Evolutionary conservation across 257 asterid genomes (phyloP).

Genomic region (Echites panduratus): DNA sequence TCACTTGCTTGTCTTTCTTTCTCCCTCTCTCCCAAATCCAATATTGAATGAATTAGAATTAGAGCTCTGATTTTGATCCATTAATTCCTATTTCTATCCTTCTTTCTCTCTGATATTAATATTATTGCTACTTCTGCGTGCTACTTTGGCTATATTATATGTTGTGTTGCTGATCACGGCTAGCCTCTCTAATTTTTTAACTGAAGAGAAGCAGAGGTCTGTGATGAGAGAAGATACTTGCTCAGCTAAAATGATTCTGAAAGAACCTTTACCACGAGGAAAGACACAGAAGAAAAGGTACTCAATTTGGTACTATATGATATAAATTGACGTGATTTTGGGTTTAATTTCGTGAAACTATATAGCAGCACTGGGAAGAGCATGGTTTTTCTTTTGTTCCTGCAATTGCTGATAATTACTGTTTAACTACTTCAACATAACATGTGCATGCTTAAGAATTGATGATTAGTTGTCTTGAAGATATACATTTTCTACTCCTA

Average conservation of each 20-base stretch:
- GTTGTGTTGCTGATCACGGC: too few species aligned
- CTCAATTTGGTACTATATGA: not conserved
- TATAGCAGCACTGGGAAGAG: not conserved
- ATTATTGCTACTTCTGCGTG: constrained; percentile 1
- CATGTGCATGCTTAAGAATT: not conserved
- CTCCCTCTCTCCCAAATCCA: constrained; percentile 4
- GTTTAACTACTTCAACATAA: not conserved
- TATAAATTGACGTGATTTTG: not conserved
- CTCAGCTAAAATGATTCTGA: constrained; percentile 15
- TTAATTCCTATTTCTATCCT: not conserved
- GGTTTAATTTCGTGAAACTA: not conserved
- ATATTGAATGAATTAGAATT: not conserved
- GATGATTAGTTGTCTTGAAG: not conserved
- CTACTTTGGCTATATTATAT: not conserved
- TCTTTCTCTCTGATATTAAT: constrained; percentile 20
- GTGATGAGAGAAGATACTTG: constrained; percentile 27
- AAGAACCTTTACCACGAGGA: constrained; percentile 12
- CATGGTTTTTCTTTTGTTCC: not conserved
- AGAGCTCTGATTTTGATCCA: not conserved
- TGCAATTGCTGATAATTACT: too few species aligned
- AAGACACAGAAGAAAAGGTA: constrained; percentile 54
- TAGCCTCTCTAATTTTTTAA: too few species aligned
- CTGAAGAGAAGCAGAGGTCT: not conserved
- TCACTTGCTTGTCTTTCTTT: not conserved
- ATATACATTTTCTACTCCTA: not conserved